Conservation (phyloP, 225 moss, liverwort and hornwort species). For the Lunularia cruciata region DNA sequence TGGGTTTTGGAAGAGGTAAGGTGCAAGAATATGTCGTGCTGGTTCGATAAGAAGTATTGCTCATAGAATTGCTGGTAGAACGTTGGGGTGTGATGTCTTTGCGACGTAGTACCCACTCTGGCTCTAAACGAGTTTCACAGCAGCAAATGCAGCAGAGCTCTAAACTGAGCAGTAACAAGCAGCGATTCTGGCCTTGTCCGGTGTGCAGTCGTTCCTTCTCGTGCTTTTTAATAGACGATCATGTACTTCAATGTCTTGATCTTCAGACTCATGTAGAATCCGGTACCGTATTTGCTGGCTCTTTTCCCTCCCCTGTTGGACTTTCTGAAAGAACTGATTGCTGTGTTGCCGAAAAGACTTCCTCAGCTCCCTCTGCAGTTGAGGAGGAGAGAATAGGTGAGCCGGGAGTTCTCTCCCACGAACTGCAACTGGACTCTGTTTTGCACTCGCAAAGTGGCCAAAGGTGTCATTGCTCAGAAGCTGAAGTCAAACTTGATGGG, state of each 20-base stretch:
- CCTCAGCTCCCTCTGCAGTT: not conserved
- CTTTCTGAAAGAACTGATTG: not conserved
- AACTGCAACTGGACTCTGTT: not conserved
- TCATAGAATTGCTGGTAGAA: no score
- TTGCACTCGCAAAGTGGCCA: no score
- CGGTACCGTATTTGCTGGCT: not conserved
- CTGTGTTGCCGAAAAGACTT: not conserved
- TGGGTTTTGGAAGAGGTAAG: no score
- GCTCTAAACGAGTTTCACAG: constrained; percentile 11
- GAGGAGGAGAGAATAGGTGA: not conserved
- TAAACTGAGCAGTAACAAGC: constrained; percentile 34
- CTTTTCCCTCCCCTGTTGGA: constrained; percentile 8
- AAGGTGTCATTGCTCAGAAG: no score
- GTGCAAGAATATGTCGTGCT: no score
- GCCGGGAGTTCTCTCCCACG: not conserved
- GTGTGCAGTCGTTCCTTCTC: constrained; percentile 75
- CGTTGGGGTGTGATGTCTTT: constrained; percentile 6
- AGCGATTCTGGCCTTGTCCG: constrained; percentile 71
- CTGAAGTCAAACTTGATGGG: no score
- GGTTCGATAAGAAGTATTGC: no score
- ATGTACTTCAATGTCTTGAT: constrained; percentile 69
- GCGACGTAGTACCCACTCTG: not conserved
- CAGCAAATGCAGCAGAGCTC: not conserved
- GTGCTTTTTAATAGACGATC: constrained; percentile 57
- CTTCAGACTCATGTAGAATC: not conserved